Conservation (phyloP, 495 filamentous ascomycete species). For the Neurospora intermedia region DNA sequence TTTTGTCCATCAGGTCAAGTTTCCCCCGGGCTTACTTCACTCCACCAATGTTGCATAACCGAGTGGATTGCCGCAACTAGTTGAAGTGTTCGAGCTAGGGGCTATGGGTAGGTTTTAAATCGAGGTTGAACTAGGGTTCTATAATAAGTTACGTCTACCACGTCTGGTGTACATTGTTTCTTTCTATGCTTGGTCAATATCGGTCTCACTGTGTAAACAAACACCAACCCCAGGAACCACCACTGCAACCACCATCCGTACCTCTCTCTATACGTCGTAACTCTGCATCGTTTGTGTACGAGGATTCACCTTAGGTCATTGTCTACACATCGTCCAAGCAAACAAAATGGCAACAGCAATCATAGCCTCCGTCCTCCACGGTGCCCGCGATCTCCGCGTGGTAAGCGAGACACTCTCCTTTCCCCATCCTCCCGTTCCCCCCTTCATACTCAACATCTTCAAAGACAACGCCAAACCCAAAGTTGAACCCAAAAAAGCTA, state of each 20-base stretch:
- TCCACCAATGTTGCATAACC: background rate
- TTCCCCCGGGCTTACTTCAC: background rate
- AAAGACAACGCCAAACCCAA: background rate
- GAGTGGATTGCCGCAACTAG: background rate
- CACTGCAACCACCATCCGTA: background rate
- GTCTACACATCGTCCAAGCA: background rate
- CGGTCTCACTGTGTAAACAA: background rate
- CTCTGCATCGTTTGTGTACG: background rate
- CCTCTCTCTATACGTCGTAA: no score
- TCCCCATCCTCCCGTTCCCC: background rate
- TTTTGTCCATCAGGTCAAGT: background rate
- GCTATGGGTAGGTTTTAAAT: background rate
- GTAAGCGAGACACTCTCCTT: slow-evolving; percentile 29
- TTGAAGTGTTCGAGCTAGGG: background rate
- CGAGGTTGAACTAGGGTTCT: no score
- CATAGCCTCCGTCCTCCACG: slow-evolving; percentile 59
- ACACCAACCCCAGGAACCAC: background rate
- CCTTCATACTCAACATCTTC: no score
- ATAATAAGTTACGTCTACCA: background rate
- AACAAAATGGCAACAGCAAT: slow-evolving; percentile 19
- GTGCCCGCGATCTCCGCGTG: slow-evolving; percentile 54
- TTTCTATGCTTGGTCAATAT: background rate
- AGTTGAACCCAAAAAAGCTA: background rate
- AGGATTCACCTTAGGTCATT: background rate
- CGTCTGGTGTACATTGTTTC: background rate